Evolutionary conservation across 768 basidiomycete genomes (phyloP).

Genomic region (Coprinopsis sp.): DNA sequence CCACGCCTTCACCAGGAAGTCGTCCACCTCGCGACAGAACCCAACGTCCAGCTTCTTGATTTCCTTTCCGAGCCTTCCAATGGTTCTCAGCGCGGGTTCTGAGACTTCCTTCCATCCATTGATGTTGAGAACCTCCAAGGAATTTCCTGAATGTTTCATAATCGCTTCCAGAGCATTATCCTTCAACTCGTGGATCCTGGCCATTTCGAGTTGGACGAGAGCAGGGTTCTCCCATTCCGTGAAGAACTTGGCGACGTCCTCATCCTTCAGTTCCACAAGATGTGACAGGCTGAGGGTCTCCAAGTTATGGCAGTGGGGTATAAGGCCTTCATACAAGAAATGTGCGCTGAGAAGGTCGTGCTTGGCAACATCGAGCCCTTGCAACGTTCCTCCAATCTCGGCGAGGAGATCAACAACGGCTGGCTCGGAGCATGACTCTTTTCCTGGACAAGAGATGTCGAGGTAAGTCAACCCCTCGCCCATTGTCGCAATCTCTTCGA

Average conservation of each 20-base stretch:
- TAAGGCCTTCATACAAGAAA: constrained; percentile 59
- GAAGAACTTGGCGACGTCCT: constrained; percentile 70
- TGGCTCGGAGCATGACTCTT: constrained; percentile 46
- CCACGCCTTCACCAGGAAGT: constrained; percentile 74
- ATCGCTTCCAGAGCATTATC: constrained; percentile 54
- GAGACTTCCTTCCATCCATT: constrained; percentile 71
- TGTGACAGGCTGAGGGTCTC: constrained; percentile 50
- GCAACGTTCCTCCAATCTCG: constrained; percentile 50
- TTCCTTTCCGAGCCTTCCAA: constrained; percentile 31
- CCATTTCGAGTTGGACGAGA: constrained; percentile 51
- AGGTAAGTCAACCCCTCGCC: constrained; percentile 42
- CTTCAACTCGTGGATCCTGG: constrained; percentile 55
- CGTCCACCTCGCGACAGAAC: constrained; percentile 79
- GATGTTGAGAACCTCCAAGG: constrained; percentile 59
- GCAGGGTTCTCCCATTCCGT: constrained; percentile 48
- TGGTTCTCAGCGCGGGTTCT: constrained; percentile 34
- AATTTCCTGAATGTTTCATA: constrained; percentile 60
- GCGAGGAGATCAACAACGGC: constrained; percentile 53
- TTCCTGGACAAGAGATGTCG: constrained; percentile 62
- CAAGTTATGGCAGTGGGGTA: constrained; percentile 42
- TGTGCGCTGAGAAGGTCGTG: constrained; percentile 58
- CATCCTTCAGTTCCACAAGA: constrained; percentile 61
- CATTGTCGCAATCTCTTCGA: constrained; percentile 46
- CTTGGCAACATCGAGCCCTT: constrained; percentile 65
- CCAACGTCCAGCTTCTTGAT: constrained; percentile 70